Conservation (phyloP, 2,329 filamentous ascomycete species). For the Xylariaceae sp. region DNA sequence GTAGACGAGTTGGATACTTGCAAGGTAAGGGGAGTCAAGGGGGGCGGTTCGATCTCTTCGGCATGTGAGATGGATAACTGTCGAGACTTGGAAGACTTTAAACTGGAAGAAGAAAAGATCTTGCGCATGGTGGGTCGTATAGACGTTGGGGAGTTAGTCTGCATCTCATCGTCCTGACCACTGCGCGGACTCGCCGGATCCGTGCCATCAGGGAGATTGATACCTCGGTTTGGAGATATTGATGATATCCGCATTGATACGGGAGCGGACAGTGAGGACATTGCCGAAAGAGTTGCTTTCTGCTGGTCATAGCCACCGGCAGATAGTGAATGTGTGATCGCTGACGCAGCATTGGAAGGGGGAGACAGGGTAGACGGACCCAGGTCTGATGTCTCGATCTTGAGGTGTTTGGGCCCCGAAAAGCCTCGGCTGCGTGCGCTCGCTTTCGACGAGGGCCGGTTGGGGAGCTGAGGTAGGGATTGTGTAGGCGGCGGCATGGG, state of each 20-base stretch:
- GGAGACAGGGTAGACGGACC: constrained; percentile 24
- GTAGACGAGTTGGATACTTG: constrained; percentile 49
- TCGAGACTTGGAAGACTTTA: constrained; percentile 66
- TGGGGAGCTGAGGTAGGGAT: constrained; percentile 39
- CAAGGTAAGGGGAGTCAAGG: constrained; percentile 67
- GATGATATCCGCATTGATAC: constrained; percentile 34
- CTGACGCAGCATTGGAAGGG: constrained; percentile 23
- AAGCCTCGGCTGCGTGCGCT: constrained; percentile 70
- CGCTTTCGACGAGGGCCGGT: constrained; percentile 32
- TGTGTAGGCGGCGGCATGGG: constrained; percentile 44
- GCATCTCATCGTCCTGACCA: constrained; percentile 36
- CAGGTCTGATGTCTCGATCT: constrained; percentile 69
- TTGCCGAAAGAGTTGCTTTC: constrained; percentile 38
- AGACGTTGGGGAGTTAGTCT: constrained; percentile 50
- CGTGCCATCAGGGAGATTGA: constrained; percentile 23
- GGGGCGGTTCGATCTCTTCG: constrained; percentile 63
- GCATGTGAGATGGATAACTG: constrained; percentile 63
- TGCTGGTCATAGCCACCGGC: constrained; percentile 38
- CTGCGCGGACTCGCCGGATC: constrained; percentile 32
- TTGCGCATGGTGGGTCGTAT: constrained; percentile 51
- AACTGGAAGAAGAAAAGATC: constrained; percentile 65
- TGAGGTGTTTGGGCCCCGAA: constrained; percentile 79
- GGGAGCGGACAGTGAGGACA: constrained; percentile 31
- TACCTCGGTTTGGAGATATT: constrained; percentile 28
- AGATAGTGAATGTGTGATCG: constrained; percentile 26